Base-by-base conservation (phyloP, 805 yeast species). In the Kuraishia ogatae region DNA sequence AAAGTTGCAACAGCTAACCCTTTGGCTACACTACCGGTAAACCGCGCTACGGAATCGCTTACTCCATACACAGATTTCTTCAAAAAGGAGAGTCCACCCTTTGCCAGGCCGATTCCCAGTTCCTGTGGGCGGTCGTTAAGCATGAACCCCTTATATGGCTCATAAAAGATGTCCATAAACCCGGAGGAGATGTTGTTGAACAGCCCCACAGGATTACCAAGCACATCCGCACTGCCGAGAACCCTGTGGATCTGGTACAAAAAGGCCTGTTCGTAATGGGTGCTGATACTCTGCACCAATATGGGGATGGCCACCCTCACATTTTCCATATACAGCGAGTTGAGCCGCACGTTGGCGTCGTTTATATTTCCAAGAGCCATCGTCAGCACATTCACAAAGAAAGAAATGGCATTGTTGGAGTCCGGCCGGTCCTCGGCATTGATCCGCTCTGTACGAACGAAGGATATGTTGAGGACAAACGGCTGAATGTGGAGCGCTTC, bases 281-380 rank as follows among this genome's bases (percentile, higher is more conserved):
- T 85, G 61, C 78, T 77, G 22, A 93, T 77, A 35, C 88, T 83
- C 56, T 85, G 86, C 35, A 82, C 57, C 59, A 94, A 76, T 28
- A 86, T 76, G 1, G 91, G 89, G 2, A 87, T 66, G 2, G 97
- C 96, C 0, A 92, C 96, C 57, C 97, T 79, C 13, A 92, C 83
- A 66, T 94, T 94, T 62, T 91, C 97, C 66, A 93, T 79, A 57
- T 90, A 78, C 61, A 96, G 75, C 0, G 98, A 91, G 64, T 93
- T 90, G 66, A 94, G 73, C 63, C 87, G 81, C 50, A 94, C 88
- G 1, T 98, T 98, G 0, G 99, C 99, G 69, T 94, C 97, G 66
- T 93, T 93, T 57, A 96, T 89, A 67, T 93, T 94, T 24, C 98
- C 99, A 59, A 94, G 82, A 0, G 99, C 96, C 97, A 93, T 92